These are phyloP conservation scores for Cadophora sp. DNA, from an alignment of 2,329 filamentous ascomycete genomes.

Conservation along the genomic window DNA sequence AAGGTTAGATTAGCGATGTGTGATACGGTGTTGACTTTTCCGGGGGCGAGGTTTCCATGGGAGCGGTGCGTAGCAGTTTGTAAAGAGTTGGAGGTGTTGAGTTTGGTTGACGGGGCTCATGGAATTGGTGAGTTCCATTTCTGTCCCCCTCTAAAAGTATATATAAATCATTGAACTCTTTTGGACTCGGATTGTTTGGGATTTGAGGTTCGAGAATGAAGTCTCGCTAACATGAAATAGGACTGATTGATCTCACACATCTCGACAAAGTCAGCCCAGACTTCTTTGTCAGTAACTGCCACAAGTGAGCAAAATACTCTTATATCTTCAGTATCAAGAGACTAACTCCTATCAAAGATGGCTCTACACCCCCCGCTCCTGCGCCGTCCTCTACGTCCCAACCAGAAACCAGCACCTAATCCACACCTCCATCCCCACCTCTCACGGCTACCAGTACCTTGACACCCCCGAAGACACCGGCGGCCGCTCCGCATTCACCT, in stretches of 20 bases:
- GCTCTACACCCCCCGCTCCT: constrained; percentile 83
- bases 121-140: constrained; percentile 62
- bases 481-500: constrained; percentile 61
- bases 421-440: constrained; percentile 77
- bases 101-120: constrained; percentile 84
- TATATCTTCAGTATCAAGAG: background rate
- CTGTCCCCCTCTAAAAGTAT: too few relatives aligned
- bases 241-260: constrained; percentile 70
- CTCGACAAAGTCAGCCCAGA: constrained; percentile 73
- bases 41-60: constrained; percentile 81
- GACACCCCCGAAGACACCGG: constrained; percentile 45
- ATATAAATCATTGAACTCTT: too few relatives aligned
- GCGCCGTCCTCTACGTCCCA: constrained; percentile 82
- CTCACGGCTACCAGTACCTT: constrained; percentile 69
- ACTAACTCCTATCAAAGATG: constrained; percentile 52
- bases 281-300: constrained; percentile 86
- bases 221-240: background rate
- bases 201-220: background rate
- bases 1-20: constrained; percentile 76
- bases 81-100: constrained; percentile 69
- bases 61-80: constrained; percentile 69
- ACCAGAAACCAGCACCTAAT: constrained; percentile 79
- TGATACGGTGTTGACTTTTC: constrained; percentile 80
- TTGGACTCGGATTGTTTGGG: background rate
- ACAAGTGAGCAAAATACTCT: constrained; percentile 73